Percentiles rank a stretch among this genome's conserved stretches.
phyloP scores from a whole-genome alignment of 1,284 basidiomycete genomes.

The Papiliotrema nemorosa region DNA sequence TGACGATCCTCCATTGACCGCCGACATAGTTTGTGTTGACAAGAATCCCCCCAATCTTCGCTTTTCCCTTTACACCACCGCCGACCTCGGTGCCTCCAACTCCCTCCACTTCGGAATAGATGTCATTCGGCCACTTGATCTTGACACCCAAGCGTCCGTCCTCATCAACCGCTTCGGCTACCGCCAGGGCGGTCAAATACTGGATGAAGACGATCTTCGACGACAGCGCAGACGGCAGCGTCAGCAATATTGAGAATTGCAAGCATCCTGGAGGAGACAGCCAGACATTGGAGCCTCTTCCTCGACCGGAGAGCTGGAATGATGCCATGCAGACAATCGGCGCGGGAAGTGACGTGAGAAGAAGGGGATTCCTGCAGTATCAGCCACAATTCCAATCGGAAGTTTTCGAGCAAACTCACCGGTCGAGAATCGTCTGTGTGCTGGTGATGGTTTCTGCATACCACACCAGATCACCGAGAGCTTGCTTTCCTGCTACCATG shows the following conservation, averaged over 20 bases:
- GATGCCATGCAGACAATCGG: slow-evolving; percentile 76
- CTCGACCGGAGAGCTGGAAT: slow-evolving; percentile 81
- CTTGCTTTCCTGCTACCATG: slow-evolving; percentile 22
- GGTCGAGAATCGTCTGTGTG: slow-evolving; percentile 92
- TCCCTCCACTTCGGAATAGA: slow-evolving; percentile 65
- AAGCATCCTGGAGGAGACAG: slow-evolving; percentile 88
- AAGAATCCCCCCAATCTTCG: slow-evolving; percentile 84
- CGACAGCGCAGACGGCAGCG: slow-evolving; percentile 57
- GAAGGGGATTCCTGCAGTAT: slow-evolving; percentile 65
- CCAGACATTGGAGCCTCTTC: slow-evolving; percentile 87
- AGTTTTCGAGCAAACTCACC: slow-evolving; percentile 57
- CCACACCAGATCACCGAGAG: slow-evolving; percentile 69
- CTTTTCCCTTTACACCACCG: slow-evolving; percentile 51
- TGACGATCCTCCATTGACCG: slow-evolving; percentile 69
- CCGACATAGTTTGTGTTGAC: slow-evolving; percentile 81
- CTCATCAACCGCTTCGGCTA: slow-evolving; percentile 66
- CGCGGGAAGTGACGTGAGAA: slow-evolving; percentile 67
- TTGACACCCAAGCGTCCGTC: slow-evolving; percentile 61
- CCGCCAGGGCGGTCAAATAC: slow-evolving; percentile 84
- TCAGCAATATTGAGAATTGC: slow-evolving; percentile 76
- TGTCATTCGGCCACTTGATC: slow-evolving; percentile 97
- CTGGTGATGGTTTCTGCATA: slow-evolving; percentile 90
- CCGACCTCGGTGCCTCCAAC: slow-evolving; percentile 42
- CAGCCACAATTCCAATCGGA: not conserved
- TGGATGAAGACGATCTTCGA: slow-evolving; percentile 86